Evolutionary conservation across 306 rosid genomes (phyloP), one percentile per base, ranked within the genome.

Genomic region (Prosopis cineraria): DNA sequence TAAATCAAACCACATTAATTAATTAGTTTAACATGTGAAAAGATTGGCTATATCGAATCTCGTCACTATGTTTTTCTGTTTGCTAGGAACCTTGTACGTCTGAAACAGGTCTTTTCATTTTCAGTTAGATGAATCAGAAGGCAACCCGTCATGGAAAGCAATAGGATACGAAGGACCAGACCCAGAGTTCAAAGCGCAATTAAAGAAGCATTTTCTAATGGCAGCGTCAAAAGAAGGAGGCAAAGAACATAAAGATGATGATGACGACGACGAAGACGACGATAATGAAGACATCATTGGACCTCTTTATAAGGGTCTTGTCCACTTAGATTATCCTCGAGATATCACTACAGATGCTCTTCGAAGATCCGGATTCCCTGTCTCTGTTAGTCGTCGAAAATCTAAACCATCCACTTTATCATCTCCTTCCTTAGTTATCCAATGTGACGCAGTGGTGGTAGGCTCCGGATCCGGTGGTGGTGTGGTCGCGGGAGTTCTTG

Each of bases 391-490:
- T 60, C 72, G 71, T 17, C 58, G 31, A 37, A 82, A 52, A 75
- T 16, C 50, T 11, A 64, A 78, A 73, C 30, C 68, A 41, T 65
- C 85, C 25, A 81, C 55, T 62, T 1, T 78, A 3, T 79, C 85
- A 29, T 65, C 78, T 70, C 91, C 95, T 77, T 92, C 88, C 47
- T 53, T 90, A 73, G 83, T 77, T 4, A 85, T 90, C 72, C 72
- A 66, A 62, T 91, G 98, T 52, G 98, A 93, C 39, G 96, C 83
- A 2, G 91, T 93, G 13, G 94, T 93, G n/a, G 85, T 93, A 29
- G 98, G 98, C 59, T 89, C 98, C 2, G 96, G 98, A 58, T 89
- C 93, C 6, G 96, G 98, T 10, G 98, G 98, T n/a, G 96, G 93
- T 1, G 94, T 93, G 40, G 86, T 84, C 13, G 96, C 96, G 1